Percentiles rank a stretch among this genome's conserved stretches.
phyloP scores from a whole-genome alignment of 139 green algal species.

The Closterium sp. region DNA sequence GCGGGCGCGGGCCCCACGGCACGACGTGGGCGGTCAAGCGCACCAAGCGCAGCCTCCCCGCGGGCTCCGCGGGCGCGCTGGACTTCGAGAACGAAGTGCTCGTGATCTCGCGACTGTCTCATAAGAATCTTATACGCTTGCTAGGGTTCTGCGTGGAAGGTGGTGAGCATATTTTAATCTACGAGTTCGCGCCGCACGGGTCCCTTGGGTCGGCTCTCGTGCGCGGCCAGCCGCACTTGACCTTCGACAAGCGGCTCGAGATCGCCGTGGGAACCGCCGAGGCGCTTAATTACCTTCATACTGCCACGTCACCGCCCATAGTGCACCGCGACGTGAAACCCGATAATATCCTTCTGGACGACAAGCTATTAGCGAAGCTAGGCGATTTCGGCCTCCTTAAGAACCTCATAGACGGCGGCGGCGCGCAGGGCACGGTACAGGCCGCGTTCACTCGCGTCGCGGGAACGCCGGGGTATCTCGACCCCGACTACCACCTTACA shows the following conservation, averaged over 20 bases:
- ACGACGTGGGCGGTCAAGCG: constrained; percentile 29
- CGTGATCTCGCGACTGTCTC: constrained; percentile 24
- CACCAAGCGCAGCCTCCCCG: constrained; percentile 1
- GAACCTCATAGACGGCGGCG: constrained; percentile 5
- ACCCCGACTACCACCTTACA: constrained; percentile 18
- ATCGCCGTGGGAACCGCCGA: constrained; percentile 29
- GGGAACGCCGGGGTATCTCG: constrained; percentile 11
- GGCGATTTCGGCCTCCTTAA: constrained; percentile 13
- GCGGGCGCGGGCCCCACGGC: constrained; percentile 9
- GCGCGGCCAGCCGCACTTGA: background rate
- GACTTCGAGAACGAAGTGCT: constrained; percentile 31
- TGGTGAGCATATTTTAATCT: constrained; percentile 26
- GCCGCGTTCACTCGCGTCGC: background rate
- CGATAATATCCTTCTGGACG: constrained; percentile 33
- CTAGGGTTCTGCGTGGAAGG: constrained; percentile 35
- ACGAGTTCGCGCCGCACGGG: constrained; percentile 27
- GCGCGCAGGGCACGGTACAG: background rate
- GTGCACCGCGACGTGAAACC: constrained; percentile 37
- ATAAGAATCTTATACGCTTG: constrained; percentile 20
- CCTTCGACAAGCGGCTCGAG: constrained; percentile 20
- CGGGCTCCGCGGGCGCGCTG: constrained; percentile 2
- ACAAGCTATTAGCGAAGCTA: constrained; percentile 23
- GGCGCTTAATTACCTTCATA: constrained; percentile 36
- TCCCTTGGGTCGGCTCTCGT: constrained; percentile 12
- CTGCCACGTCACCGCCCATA: background rate